phyloP scores from a whole-genome alignment of 208 protist genomes.

The Crithidia mellificae region DNA sequence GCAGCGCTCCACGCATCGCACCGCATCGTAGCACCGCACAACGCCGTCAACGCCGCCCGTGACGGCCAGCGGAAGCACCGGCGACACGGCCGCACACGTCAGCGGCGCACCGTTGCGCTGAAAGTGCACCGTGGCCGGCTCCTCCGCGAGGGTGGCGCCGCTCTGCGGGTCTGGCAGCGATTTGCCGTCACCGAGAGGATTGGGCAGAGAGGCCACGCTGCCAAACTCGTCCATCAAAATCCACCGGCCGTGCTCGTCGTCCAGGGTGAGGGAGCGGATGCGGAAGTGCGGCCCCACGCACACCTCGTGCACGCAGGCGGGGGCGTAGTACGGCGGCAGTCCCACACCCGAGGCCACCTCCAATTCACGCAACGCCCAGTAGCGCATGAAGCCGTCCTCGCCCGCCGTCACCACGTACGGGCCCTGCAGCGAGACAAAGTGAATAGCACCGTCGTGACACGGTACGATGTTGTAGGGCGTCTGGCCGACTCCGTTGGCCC shows the following conservation, averaged over 20 bases:
- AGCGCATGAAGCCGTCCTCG: constrained; percentile 95
- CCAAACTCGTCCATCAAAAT: constrained; percentile 86
- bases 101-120: constrained; percentile 92
- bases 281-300: constrained; percentile 38
- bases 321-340: constrained; percentile 64
- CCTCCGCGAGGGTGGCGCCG: not conserved
- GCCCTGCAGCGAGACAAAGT: constrained; percentile 81
- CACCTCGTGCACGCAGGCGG: constrained; percentile 83
- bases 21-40: constrained; percentile 91
- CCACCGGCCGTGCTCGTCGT: constrained; percentile 56
- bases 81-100: constrained; percentile 76
- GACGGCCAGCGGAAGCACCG: constrained; percentile 71
- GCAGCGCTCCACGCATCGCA: constrained; percentile 60
- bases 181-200: constrained; percentile 19
- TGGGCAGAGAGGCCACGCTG: constrained; percentile 36
- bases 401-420: constrained; percentile 92
- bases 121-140: constrained; percentile 20
- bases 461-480: constrained; percentile 40
- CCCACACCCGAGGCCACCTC: constrained; percentile 91
- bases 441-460: constrained; percentile 89
- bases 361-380: constrained; percentile 92
- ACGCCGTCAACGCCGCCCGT: constrained; percentile 92
- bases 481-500: constrained; percentile 28
- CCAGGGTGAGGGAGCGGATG: constrained; percentile 76
- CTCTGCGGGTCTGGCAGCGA: not conserved